Percentiles rank a stretch among this genome's conserved stretches.
Evolutionary conservation across 768 basidiomycete genomes (phyloP).

Genomic region (Jaapia argillacea): DNA sequence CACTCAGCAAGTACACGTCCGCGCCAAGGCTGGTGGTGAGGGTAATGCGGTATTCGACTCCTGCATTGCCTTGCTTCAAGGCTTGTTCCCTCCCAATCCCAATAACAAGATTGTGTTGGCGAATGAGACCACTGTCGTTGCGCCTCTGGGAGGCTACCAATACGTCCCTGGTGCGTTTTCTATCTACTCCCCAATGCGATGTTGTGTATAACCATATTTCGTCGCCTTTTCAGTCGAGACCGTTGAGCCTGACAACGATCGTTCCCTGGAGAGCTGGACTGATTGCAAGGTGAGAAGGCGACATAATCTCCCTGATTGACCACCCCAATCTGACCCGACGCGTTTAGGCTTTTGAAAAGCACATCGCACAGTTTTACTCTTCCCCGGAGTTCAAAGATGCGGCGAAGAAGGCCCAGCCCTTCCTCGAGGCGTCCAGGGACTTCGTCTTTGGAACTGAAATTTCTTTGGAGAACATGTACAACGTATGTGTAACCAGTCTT

Average conservation of each 20-base stretch:
- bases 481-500: constrained; percentile 17
- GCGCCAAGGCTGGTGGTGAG: constrained; percentile 78
- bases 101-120: constrained; percentile 69
- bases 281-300: too few relatives aligned
- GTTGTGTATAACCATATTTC: background rate
- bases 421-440: constrained; percentile 59
- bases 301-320: constrained; percentile 23
- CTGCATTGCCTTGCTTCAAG: constrained; percentile 76
- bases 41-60: constrained; percentile 84
- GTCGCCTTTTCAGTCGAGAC: constrained; percentile 49
- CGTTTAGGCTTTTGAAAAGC: constrained; percentile 58
- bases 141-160: constrained; percentile 78
- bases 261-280: constrained; percentile 77
- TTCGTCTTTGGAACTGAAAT: constrained; percentile 62
- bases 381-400: constrained; percentile 60
- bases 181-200: background rate
- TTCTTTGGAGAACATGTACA: constrained; percentile 58
- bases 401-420: constrained; percentile 45
- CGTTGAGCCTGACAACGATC: constrained; percentile 77
- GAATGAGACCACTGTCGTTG: constrained; percentile 59
- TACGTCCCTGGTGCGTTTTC: constrained; percentile 60
- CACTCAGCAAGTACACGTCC: constrained; percentile 63
- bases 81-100: constrained; percentile 73
- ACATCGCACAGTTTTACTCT: constrained; percentile 46
- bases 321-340: too few relatives aligned